Evolutionary conservation across 768 basidiomycete species (phyloP), one percentile per base, ranked within the genome.

Genomic region (Lactifluus subvellereus): DNA sequence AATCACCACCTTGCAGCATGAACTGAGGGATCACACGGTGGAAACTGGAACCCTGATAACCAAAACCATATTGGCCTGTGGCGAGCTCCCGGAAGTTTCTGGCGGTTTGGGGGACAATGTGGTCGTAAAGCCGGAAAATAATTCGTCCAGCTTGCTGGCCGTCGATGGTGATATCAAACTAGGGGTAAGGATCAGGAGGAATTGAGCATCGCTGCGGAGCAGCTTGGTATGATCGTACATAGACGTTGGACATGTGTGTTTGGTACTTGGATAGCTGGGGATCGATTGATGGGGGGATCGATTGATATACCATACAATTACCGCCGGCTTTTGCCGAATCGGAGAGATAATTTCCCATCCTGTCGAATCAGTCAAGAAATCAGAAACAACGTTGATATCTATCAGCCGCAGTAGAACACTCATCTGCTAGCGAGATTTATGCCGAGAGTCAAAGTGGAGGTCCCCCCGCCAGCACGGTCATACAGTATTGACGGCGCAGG

Each of bases 1-100:
- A 96, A 72, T 94, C 92, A 60, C 94, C 94, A 30, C 91, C 93
- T 74, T 95, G 93, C 61, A 92, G 79, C 90, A 93, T 93, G 77
- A 93, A 94, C 47, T 80, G 54, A 67, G 88, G 88, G 71, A 94
- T 92, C 70, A 94, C 77, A 66, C 92, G 88, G 74, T 94, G 92
- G 84, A 94, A 94, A 0, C 77, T 78, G 16, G 78, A 78, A 14
- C 84, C 86, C 54, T 73, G 53, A 77, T 95, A 98, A 50, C 91
- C 88, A 61, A 75, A 91, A 4, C 89, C 89, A 57, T 88, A 69
- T 71, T 82, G 69, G 50, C 90, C 88, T 13, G 89, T 92, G 59
- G 86, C 86, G 53, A 97, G 82, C 74, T 92, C 90, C 57, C 95
- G 88, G 82, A 98, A 98, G 79, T 98, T 94, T 37, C 66, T 76